phyloP scores from a whole-genome alignment of 192 early-diverging fungal species.

The Coemansia biformis region DNA sequence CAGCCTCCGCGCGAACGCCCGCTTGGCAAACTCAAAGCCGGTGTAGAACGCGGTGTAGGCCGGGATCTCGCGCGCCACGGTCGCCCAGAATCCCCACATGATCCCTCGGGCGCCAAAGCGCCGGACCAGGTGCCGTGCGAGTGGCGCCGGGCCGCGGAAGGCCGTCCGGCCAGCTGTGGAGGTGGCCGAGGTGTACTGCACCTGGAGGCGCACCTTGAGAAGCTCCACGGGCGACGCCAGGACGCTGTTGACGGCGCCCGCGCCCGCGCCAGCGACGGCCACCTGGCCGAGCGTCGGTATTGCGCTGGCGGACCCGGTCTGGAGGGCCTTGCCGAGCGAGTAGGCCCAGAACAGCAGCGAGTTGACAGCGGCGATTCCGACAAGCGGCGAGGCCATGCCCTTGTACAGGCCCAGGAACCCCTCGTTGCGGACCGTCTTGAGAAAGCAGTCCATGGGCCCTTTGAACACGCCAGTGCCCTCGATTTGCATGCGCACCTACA shows the following conservation, averaged over 20 bases:
- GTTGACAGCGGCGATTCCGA: constrained; percentile 81
- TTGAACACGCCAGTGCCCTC: constrained; percentile 56
- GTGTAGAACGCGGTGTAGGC: constrained; percentile 83
- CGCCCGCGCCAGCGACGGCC: constrained; percentile 81
- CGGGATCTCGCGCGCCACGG: constrained; percentile 71
- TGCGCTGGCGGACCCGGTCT: constrained; percentile 45
- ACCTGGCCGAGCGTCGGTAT: constrained; percentile 65
- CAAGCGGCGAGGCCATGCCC: constrained; percentile 78
- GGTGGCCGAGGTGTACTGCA: constrained; percentile 58
- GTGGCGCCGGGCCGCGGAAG: constrained; percentile 59
- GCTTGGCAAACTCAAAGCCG: constrained; percentile 76
- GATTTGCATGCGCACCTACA: constrained; percentile 66
- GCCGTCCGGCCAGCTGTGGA: constrained; percentile 2
- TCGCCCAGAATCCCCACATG: constrained; percentile 77
- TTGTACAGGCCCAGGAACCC: constrained; percentile 73
- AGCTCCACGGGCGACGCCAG: constrained; percentile 91
- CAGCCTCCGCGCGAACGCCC: constrained; percentile 52
- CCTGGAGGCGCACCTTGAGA: constrained; percentile 89
- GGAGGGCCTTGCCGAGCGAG: constrained; percentile 56
- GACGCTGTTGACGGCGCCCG: constrained; percentile 77
- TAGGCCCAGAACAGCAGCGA: constrained; percentile 82
- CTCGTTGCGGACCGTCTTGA: constrained; percentile 77
- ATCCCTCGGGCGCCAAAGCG: constrained; percentile 72
- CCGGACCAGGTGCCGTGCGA: constrained; percentile 60
- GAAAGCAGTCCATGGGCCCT: constrained; percentile 75